Percentiles rank a stretch among this genome's conserved stretches.
Evolutionary conservation across 1,139 yeast species (phyloP).

Genomic region (Casaregolazyma suthepensis): DNA sequence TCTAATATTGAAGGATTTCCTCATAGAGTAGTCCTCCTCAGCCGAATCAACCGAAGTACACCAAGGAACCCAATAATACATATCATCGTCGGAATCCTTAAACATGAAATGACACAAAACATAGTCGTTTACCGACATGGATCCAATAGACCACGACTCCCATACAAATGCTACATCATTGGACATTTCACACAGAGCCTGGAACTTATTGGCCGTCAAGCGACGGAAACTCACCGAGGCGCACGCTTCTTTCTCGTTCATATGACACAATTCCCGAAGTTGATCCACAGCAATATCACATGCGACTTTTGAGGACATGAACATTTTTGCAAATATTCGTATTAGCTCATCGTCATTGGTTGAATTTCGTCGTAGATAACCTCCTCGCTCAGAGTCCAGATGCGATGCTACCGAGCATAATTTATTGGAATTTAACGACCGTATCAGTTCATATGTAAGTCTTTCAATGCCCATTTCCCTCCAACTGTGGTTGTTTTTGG

Average conservation of each 20-base stretch:
- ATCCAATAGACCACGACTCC: constrained; percentile 23
- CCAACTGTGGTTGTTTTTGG: background rate
- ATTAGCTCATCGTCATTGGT: background rate
- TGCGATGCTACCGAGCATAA: background rate
- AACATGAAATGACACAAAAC: constrained; percentile 19
- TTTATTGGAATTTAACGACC: background rate
- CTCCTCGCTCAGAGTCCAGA: background rate
- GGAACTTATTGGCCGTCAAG: constrained; percentile 19
- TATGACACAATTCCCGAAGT: background rate
- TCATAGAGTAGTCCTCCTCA: constrained; percentile 1
- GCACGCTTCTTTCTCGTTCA: background rate
- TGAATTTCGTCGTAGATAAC: background rate
- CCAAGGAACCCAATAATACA: constrained; percentile 25
- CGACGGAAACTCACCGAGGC: constrained; percentile 14
- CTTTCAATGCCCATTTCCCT: constrained; percentile 1
- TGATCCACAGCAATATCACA: constrained; percentile 2
- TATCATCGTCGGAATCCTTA: constrained; percentile 25
- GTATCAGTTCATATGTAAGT: background rate
- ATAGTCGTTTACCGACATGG: constrained; percentile 18
- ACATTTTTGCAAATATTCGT: background rate
- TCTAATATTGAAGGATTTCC: constrained; percentile 1
- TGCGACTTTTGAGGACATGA: constrained; percentile 4
- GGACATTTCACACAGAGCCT: constrained; percentile 18
- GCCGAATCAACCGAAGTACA: background rate
- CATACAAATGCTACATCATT: constrained; percentile 23